These are phyloP conservation scores for Anisodus tanguticus DNA, from an alignment of 257 asterid genomes.

Conservation along the genomic window DNA sequence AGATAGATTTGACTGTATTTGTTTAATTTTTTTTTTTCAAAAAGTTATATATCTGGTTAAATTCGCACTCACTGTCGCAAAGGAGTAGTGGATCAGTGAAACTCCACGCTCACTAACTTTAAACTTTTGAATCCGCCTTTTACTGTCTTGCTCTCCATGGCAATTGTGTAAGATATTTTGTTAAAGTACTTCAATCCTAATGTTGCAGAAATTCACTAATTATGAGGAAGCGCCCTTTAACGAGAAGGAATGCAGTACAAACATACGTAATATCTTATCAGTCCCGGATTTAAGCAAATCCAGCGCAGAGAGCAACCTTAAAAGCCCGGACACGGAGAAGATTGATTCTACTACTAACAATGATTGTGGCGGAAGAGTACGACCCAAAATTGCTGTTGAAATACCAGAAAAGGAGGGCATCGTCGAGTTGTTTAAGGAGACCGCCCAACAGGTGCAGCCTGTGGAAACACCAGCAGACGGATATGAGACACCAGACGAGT, in stretches of 20 bases:
- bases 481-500: conserved; percentile 77
- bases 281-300: background rate
- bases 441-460: background rate
- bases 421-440: conserved; percentile 47
- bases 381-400: conserved; percentile 62
- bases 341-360: conserved; percentile 5
- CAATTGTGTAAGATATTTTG: background rate
- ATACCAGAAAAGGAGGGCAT: conserved; percentile 55
- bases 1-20: too few relatives aligned
- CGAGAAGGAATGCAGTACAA: conserved; percentile 28
- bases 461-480: conserved; percentile 57
- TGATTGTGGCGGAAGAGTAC: conserved; percentile 39
- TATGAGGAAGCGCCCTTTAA: conserved; percentile 48
- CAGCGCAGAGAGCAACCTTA: conserved; percentile 30
- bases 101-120: background rate
- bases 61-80: background rate
- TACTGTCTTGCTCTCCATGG: background rate
- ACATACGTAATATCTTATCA: conserved; percentile 38
- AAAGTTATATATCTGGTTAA: background rate
- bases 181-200: background rate
- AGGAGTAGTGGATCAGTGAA: background rate
- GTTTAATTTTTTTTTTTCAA: background rate
- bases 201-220: conserved; percentile 65
- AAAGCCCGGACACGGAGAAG: conserved; percentile 34
- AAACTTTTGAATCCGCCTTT: background rate